Percentiles rank a stretch among this genome's conserved stretches.
phyloP scores from a whole-genome alignment of 768 basidiomycete species.

The Phanerochaete carnosa region DNA sequence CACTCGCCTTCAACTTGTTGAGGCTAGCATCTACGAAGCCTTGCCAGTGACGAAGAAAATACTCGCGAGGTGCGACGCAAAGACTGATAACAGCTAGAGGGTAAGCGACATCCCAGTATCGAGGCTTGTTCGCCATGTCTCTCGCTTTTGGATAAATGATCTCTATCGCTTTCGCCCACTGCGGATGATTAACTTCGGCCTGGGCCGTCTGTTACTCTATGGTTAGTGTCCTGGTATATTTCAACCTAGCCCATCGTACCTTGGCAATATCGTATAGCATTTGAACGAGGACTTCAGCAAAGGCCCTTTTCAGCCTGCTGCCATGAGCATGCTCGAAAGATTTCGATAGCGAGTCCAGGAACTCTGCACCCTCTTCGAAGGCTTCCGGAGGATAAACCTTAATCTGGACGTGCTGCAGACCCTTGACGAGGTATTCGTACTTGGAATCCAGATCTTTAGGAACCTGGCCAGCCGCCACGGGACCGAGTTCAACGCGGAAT shows the following conservation, averaged over 20 bases:
- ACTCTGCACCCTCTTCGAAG: constrained; percentile 92
- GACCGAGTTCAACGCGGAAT: constrained; percentile 76
- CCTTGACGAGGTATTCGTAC: constrained; percentile 82
- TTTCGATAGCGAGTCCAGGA: constrained; percentile 78
- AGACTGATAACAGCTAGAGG: constrained; percentile 80
- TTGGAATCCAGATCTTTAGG: constrained; percentile 78
- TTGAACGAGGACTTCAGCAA: constrained; percentile 76
- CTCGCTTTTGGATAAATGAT: constrained; percentile 76
- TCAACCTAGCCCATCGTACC: constrained; percentile 35
- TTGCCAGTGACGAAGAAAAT: constrained; percentile 82
- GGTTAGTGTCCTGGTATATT: not conserved
- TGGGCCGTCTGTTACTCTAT: constrained; percentile 67
- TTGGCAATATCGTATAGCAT: constrained; percentile 87
- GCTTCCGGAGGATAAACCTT: constrained; percentile 93
- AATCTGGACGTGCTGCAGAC: constrained; percentile 77
- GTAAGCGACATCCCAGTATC: constrained; percentile 87
- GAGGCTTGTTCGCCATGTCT: constrained; percentile 83
- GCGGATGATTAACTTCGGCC: constrained; percentile 92
- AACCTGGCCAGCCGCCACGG: constrained; percentile 71
- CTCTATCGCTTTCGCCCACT: constrained; percentile 92
- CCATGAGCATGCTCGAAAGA: constrained; percentile 86
- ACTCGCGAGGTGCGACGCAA: constrained; percentile 83
- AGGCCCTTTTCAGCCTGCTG: constrained; percentile 73
- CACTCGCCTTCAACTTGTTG: constrained; percentile 67
- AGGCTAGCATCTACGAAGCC: constrained; percentile 68